Evolutionary conservation across 2,329 filamentous ascomycete species (phyloP), one percentile per base, ranked within the genome.

Genomic region (Periconia digitata): DNA sequence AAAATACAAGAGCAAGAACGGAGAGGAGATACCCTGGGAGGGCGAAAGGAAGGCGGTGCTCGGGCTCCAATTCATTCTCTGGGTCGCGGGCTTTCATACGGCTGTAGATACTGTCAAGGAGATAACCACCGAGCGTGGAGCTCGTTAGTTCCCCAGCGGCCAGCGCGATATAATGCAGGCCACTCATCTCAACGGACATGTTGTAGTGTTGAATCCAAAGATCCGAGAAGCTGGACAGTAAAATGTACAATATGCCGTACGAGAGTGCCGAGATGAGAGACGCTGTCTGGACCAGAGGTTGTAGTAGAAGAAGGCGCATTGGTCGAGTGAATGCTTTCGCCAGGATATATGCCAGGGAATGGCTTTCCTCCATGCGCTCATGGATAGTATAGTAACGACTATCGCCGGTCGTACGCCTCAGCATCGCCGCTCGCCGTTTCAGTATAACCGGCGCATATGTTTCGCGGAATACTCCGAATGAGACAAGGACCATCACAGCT

Each of bases 351-450:
- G 46, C 6, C 2, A 54, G 17, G 0, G 49, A 46, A 15, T 46
- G 50, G 7, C 48, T 15, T 10, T 41, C 46, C 17, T 49, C 50
- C 3, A 50, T 6, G n/a, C 73, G 62, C 23, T 64, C 62, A 13
- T 64, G 59, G 0, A 62, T 46, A 5, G 76, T 62, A 35, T 58
- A 51, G 41, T 61, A 61, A 86, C 88, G 94, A 77, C 85, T 91
- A 38, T 87, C 76, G 5, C 82, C 77, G 53, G 81, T 87, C 49
- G 89, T 83, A 63, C 53, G 45, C 4, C 60, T 53, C 4, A 60
- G 38, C 24, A 47, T 49, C 18, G 38, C 55, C n/a, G 58, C 42
- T 58, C 60, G n/a, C 70, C 70, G 49, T 17, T 49, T 40, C 7
- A 81, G 62, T 4, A 82, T 68, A 1, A 70, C 51, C 0, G 74